Base-by-base conservation (phyloP, 345 rosid species). In the Camelina sativa region DNA sequence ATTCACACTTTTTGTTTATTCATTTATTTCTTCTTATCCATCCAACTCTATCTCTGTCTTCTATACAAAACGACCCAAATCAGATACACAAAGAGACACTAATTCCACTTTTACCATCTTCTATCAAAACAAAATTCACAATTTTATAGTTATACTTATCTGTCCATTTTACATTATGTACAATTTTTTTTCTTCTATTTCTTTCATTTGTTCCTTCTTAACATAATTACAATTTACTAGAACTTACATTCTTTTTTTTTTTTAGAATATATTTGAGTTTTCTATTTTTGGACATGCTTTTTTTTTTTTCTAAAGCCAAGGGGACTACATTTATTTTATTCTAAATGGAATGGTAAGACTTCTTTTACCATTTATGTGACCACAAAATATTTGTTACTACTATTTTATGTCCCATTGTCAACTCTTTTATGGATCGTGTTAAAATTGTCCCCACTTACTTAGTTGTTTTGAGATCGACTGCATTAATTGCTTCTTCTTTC, bases 401-500 rank as follows among this genome's bases (percentile, higher is more conserved):
- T 53, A 62, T 55, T 55, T 53, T 34, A 64, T 57, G 48, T 55
- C 61, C 5, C 67, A 48, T 48, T 71, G 71, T 71, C 76, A 77
- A 77, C 72, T 77, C 76, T 64, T 71, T 56, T 38, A 48, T 71
- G 66, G 55, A 15, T 71, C 3, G 23, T 47, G 28, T 48, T 56
- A 64, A 71, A 3, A 48, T 38, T 65, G 80, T 77, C 76, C 76
- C 76, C 72, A 71, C 71, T 76, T 28, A 37, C 74, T 30, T 77
- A 64, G 80, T 77, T 77, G 80, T 48, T 71, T 15, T 50, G 72
- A 77, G 72, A 71, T 57, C 62, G 76, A 71, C 44, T 32, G 62
- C 76, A 71, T 64, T 77, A 47, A 71, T 8, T 77, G 40, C 54
- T 57, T 58, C 7, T 20, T 23, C 23, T 15, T 9, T 28, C 0